These are phyloP conservation scores for Ceratobasidium theobromae DNA, from an alignment of 1,284 basidiomycete species.

Conservation along the genomic window DNA sequence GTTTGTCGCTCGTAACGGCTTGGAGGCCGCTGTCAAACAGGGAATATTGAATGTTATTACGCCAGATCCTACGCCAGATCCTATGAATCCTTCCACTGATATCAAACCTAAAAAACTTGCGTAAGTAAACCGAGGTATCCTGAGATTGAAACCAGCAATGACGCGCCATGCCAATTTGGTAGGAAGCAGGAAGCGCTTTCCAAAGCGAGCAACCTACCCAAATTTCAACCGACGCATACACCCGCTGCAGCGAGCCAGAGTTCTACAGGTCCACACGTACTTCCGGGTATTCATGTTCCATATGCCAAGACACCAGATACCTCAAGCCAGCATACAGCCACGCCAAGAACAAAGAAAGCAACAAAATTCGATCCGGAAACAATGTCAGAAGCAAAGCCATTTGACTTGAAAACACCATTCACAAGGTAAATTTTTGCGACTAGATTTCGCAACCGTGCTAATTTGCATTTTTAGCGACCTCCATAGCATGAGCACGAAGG, in stretches of 20 bases:
- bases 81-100: neutral
- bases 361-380: too few species aligned
- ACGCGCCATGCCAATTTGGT: neutral
- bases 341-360: too few species aligned
- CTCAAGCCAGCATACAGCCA: too few species aligned
- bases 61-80: neutral
- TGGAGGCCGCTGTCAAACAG: neutral
- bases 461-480: neutral
- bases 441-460: neutral
- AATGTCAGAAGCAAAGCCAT: too few species aligned
- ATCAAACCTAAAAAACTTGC: neutral
- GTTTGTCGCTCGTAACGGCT: neutral
- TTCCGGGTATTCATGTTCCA: neutral
- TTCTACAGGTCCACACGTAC: neutral
- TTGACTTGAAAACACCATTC: too few species aligned
- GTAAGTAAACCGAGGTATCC: too few species aligned
- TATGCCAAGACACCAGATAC: neutral
- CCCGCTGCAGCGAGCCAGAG: neutral
- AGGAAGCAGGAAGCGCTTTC: neutral
- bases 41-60: neutral
- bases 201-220: neutral
- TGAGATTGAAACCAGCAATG: neutral
- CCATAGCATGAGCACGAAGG: neutral
- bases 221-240: neutral
- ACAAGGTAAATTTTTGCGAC: too few species aligned